Evolutionary conservation across 2,329 filamentous ascomycete genomes (phyloP), one percentile per base, ranked within the genome.

Genomic region (Phialemonium atrogriseum): DNA sequence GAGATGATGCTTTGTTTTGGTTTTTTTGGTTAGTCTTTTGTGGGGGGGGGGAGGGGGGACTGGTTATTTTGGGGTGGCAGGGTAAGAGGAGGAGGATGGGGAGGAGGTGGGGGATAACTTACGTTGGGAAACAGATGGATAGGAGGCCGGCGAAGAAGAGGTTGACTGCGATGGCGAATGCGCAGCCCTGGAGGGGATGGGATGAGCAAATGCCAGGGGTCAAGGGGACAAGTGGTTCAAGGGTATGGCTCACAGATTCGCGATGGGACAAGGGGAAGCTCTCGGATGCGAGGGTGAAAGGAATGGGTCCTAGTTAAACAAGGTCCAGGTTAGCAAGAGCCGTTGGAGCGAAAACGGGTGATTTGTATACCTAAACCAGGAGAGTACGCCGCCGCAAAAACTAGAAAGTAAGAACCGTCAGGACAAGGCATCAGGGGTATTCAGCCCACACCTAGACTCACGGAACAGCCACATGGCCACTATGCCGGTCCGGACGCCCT

Each of bases 271-370:
- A 45, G 0, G 66, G 65, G 35, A 69, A 70, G 29, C 61, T 62
- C 41, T 70, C 67, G 4, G 64, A 64, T 10, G 65, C 66, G 12
- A 69, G 51, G 2, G 63, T 69, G 28, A 68, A 69, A 0, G 65
- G 62, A 9, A 68, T 67, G 0, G 66, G 66, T 0, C 64, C 65
- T 37, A 55, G 27, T 8, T 27, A 7, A 22, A 27, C 34, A 13
- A 33, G 14, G 24, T 7, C 12, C n/a, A 11, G 17, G 16, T 22
- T 10, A 21, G 30, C 32, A 24, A 18, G 10, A 10, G 12, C 4
- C 11, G 11, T 22, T 17, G 19, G 9, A 28, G 13, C 21, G n/a
- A n/a, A 13, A n/a, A n/a, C 4, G 16, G 12, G 2, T 9, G 7
- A 33, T 39, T 16, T n/a, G n/a, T n/a, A n/a, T 33, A 51, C 50